Evolutionary conservation across 331 rosid species (phyloP).

Genomic region (Stylosanthes scabra): DNA sequence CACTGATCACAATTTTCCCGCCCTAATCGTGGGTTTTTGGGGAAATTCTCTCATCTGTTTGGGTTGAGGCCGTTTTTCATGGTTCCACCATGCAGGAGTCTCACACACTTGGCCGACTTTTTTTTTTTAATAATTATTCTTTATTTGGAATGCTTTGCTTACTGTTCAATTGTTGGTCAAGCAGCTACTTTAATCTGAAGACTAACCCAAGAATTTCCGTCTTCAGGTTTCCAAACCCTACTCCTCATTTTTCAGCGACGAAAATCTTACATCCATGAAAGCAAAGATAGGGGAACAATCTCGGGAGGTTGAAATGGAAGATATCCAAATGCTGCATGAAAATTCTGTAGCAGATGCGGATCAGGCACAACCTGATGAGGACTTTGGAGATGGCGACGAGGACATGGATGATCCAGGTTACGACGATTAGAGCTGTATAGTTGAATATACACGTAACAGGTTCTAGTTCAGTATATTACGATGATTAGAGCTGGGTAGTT

Average conservation of each 20-base stretch:
- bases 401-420: constrained; percentile 53
- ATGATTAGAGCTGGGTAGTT: too few species aligned
- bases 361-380: constrained; percentile 58
- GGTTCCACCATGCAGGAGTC: too few species aligned
- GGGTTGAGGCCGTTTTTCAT: too few species aligned
- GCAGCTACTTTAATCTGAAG: constrained; percentile 45
- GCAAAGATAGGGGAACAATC: constrained; percentile 40
- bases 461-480: too few species aligned
- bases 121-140: neutral
- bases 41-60: too few species aligned
- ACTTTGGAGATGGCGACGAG: constrained; percentile 53
- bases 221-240: constrained; percentile 72
- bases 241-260: constrained; percentile 60
- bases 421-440: constrained; percentile 49
- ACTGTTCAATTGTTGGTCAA: constrained; percentile 7
- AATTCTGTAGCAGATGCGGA: constrained; percentile 44
- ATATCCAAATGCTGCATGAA: constrained; percentile 23
- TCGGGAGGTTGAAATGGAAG: constrained; percentile 25
- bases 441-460: constrained; percentile 5
- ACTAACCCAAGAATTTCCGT: constrained; percentile 12
- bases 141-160: neutral
- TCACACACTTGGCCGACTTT: too few species aligned
- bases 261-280: constrained; percentile 53
- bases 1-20: neutral
- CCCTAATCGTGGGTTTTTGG: neutral